These are phyloP conservation scores for Neofusicoccum laricinum DNA, from an alignment of 2,329 filamentous ascomycete species.

Conservation along the genomic window DNA sequence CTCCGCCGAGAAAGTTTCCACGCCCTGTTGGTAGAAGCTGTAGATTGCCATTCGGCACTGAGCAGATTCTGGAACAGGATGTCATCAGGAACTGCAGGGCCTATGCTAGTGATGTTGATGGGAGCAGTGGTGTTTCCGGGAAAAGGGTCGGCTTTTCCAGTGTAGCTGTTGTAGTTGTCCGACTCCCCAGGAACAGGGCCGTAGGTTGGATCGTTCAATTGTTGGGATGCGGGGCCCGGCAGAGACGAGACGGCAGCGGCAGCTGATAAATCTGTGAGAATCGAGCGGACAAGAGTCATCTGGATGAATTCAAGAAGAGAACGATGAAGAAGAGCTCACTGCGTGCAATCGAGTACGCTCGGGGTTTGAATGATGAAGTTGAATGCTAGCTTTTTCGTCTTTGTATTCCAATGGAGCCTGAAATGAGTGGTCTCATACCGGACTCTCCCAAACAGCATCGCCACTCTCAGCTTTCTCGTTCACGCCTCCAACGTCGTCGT, in stretches of 20 bases:
- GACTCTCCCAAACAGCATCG: background rate
- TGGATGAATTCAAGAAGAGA: background rate
- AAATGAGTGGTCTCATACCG: no score
- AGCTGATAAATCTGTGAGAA: background rate
- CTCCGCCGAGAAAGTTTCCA: slow-evolving; percentile 39
- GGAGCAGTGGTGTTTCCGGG: slow-evolving; percentile 37
- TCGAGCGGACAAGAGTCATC: background rate
- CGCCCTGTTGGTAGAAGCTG: slow-evolving; percentile 43
- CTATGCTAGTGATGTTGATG: slow-evolving; percentile 28
- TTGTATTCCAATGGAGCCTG: background rate
- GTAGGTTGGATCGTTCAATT: slow-evolving; percentile 23
- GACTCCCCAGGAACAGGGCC: slow-evolving; percentile 35
- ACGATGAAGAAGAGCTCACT: no score
- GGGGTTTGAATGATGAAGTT: background rate
- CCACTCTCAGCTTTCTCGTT: background rate
- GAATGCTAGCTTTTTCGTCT: background rate
- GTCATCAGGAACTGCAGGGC: slow-evolving; percentile 39
- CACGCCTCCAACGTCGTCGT: background rate
- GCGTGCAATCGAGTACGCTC: no score
- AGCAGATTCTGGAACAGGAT: slow-evolving; percentile 46
- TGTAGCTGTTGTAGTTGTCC: slow-evolving; percentile 34
- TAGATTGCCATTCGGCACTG: slow-evolving; percentile 47
- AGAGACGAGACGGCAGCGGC: background rate
- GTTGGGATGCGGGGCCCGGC: background rate
- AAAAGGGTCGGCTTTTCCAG: slow-evolving; percentile 33